Percentiles rank a stretch among this genome's conserved stretches.
phyloP scores from a whole-genome alignment of 495 filamentous ascomycete genomes.

The Xylaria intraflava region DNA sequence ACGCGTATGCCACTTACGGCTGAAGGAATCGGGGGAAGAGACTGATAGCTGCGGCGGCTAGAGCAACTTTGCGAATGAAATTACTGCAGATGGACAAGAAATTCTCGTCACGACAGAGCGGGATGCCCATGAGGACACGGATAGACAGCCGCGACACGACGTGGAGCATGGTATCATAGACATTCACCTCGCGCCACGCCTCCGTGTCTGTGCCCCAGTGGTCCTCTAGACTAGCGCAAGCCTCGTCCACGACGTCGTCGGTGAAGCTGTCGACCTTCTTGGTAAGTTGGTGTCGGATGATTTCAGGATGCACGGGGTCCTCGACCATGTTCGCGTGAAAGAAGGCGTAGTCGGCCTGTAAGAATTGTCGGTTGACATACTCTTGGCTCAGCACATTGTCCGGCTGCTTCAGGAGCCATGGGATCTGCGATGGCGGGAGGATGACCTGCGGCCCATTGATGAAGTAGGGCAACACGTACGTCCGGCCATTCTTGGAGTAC shows the following conservation, averaged over 20 bases:
- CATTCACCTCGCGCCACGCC: slow-evolving; percentile 33
- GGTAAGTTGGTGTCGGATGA: slow-evolving; percentile 33
- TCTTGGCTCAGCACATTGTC: slow-evolving; percentile 30
- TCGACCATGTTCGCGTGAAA: slow-evolving; percentile 27
- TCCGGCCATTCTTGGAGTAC: slow-evolving; percentile 33
- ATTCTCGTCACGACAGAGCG: slow-evolving; percentile 37
- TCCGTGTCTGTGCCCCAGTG: slow-evolving; percentile 30
- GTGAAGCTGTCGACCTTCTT: slow-evolving; percentile 24
- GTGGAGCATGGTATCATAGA: slow-evolving; percentile 34
- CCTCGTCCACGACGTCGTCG: slow-evolving; percentile 36
- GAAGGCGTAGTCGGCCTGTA: slow-evolving; percentile 33
- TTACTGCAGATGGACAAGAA: slow-evolving; percentile 34
- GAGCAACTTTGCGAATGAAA: slow-evolving; percentile 34
- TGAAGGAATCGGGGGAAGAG: slow-evolving; percentile 33
- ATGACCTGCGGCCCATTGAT: slow-evolving; percentile 37
- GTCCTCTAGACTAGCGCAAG: slow-evolving; percentile 22
- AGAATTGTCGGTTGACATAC: slow-evolving; percentile 31
- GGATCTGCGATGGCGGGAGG: slow-evolving; percentile 29
- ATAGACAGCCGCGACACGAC: slow-evolving; percentile 38
- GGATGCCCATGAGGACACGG: slow-evolving; percentile 39
- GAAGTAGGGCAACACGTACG: slow-evolving; percentile 36
- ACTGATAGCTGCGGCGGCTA: slow-evolving; percentile 29
- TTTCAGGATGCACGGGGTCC: slow-evolving; percentile 24
- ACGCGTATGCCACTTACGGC: slow-evolving; percentile 24
- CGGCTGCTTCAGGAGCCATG: slow-evolving; percentile 40